Percentiles rank a stretch among this genome's conserved stretches.
Conservation (phyloP, 208 protist species). For the Leishmania amazonensis region DNA sequence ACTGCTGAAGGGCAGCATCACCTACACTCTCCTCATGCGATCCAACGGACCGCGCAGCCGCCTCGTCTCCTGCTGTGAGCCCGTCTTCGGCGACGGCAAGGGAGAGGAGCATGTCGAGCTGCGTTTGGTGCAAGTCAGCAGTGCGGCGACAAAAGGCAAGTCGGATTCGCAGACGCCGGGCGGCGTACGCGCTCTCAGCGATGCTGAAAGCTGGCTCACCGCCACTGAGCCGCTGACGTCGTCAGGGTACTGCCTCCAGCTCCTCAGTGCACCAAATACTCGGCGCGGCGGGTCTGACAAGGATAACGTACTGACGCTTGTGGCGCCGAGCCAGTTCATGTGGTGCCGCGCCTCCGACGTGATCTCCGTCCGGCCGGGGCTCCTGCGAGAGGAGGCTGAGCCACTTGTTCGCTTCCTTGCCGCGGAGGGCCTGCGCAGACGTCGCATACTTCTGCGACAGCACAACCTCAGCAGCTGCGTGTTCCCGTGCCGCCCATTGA, state of each 20-base stretch:
- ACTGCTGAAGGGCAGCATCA: constrained; percentile 80
- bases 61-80: constrained; percentile 58
- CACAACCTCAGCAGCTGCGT: constrained; percentile 2
- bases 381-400: constrained; percentile 13
- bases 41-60: constrained; percentile 57
- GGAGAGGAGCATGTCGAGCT: constrained; percentile 18
- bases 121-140: constrained; percentile 21
- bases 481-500: constrained; percentile 30
- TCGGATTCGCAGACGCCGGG: background rate
- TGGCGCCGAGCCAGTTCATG: constrained; percentile 22
- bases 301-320: constrained; percentile 21
- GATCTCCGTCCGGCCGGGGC: constrained; percentile 6
- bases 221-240: background rate
- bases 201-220: background rate
- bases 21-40: constrained; percentile 70
- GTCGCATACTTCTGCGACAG: constrained; percentile 18
- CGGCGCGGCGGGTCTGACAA: background rate
- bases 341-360: constrained; percentile 20
- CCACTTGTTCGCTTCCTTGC: constrained; percentile 19
- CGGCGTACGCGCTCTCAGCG: background rate
- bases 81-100: constrained; percentile 3
- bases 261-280: constrained; percentile 5
- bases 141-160: background rate
- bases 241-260: background rate
- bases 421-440: constrained; percentile 8